Evolutionary conservation across 2,329 filamentous ascomycete species (phyloP), one percentile per base, ranked within the genome.

Genomic region (Pseudogymnoascus sp.): DNA sequence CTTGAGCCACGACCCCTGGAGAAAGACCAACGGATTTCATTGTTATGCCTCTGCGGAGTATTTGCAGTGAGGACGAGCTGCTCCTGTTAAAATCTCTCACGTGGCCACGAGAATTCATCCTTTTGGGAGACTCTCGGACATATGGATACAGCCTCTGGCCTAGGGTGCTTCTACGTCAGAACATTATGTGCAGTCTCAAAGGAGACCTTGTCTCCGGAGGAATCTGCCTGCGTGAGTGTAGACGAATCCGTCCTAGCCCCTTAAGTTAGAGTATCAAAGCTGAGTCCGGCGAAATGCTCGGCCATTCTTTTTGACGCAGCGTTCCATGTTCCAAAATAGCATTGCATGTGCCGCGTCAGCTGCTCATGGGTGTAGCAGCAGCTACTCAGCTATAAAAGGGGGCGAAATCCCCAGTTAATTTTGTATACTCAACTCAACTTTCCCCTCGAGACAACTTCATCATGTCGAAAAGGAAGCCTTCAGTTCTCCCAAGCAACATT

Each of bases 401-500:
- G 1, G 8, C 8, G 38, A 5, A 41, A 11, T 41, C 16, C 38
- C 16, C 1, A 41, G 38, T 18, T 41, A 41, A 21, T 12, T 41
- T 4, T 41, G 38, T 41, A 11, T 21, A 4, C 1, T 41, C 38
- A 0, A 41, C 16, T 41, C 2, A 41, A 41, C 38, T 21, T 21
- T 21, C n/a, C 9, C 38, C 16, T 41, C 3, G 3, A 41, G 38
- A 21, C 38, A 41, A 21, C 7, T 21, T 21, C 38, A 21, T 21
- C 1, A 43, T 43, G 40, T 6, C 40, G 3, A 12, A 43, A 3
- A 12, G 16, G 18, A 43, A 43, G 40, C 16, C 40, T 43, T 43
- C 2, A 21, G 3, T 43, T 43, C 40, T 12, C 40, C 6, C 2
- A 8, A 60, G 58, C 33, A 64, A 65, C 52, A 45, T 67, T 4